Evolutionary conservation across 306 rosid species (phyloP), one percentile per base, ranked within the genome.

Genomic region (Rosa multiflora): DNA sequence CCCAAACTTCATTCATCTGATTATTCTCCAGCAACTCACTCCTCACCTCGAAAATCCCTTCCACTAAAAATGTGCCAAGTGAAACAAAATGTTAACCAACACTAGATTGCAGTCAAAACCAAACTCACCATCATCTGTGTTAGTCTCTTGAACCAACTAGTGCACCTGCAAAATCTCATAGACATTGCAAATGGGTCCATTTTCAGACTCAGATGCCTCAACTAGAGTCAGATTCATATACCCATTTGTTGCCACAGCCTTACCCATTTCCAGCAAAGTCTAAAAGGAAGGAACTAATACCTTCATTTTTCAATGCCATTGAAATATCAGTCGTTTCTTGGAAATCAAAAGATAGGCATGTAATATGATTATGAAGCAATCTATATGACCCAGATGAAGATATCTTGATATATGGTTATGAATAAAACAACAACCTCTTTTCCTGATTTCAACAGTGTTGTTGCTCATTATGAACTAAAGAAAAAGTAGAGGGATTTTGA

Each of bases 131-230:
- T 90, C 94, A 23, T 59, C 79, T 80, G 76, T 79, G 77, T 75
- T 70, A 55, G 93, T 87, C 83, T 86, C 94, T 70, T 82, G 86
- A 46, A 8, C 70, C 94, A 87, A 75, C 8, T 85, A n/a, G 20
- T 79, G 76, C 20, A 76, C 85, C 81, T 87, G 88, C 44, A 89
- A 78, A 71, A 94, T 80, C 88, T 94, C 99, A 71, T 88, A 94
- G 79, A 93, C 97, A 84, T 90, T 94, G 87, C 92, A 86, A 87
- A 91, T 87, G 85, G 99, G 99, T 67, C 97, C 99, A 70, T 77
- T 79, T 63, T 21, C 67, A 62, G 93, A 86, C 52, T 85, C 89
- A 63, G 90, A 80, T 67, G 88, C 80, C 86, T 86, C 89, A 80
- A 78, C 84, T 80, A 94, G 73, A 75, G 92, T 89, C 78, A 94